Percentiles rank a stretch among this genome's conserved stretches.
Conservation (phyloP, 179 eudicot genomes). For the Heliamphora pulchella region DNA sequence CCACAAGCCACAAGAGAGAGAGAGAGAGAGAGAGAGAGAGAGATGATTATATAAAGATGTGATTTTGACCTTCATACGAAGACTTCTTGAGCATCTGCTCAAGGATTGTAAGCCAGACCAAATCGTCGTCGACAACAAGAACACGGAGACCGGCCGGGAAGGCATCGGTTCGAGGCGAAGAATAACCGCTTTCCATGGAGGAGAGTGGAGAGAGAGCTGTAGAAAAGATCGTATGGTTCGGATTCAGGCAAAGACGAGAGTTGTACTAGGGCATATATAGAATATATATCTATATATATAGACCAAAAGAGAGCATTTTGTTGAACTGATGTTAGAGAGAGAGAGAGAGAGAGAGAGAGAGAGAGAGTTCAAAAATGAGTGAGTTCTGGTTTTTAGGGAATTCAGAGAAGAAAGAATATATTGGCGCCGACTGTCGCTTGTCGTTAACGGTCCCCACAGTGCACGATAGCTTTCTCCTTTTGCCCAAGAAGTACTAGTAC, state of each 20-base stretch:
- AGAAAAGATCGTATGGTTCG: neutral
- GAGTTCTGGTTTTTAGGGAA: slow-evolving; percentile 1
- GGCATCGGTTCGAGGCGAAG: slow-evolving; percentile 52
- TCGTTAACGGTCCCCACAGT: slow-evolving; percentile 13
- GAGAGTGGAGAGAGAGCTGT: neutral
- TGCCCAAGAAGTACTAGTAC: no score
- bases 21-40: no score
- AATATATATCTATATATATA: neutral
- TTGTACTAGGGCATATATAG: slow-evolving; percentile 5
- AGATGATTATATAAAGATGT: neutral
- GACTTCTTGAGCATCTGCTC: slow-evolving; percentile 95
- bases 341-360: slow-evolving; percentile 12
- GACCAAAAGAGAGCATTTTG: neutral
- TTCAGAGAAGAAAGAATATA: slow-evolving; percentile 31
- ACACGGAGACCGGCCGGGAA: slow-evolving; percentile 86
- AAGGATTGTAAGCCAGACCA: slow-evolving; percentile 69
- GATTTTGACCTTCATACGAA: slow-evolving; percentile 60
- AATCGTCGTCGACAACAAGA: slow-evolving; percentile 89
- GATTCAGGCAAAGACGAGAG: neutral
- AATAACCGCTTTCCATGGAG: slow-evolving; percentile 49
- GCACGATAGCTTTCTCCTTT: slow-evolving; percentile 6
- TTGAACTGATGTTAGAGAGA: neutral
- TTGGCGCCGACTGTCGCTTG: slow-evolving; percentile 32
- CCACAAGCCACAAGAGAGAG: neutral
- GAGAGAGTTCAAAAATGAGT: slow-evolving; percentile 18